Base-by-base conservation (phyloP, 2,329 filamentous ascomycete species). In the Magnaporthiopsis incrustans region DNA sequence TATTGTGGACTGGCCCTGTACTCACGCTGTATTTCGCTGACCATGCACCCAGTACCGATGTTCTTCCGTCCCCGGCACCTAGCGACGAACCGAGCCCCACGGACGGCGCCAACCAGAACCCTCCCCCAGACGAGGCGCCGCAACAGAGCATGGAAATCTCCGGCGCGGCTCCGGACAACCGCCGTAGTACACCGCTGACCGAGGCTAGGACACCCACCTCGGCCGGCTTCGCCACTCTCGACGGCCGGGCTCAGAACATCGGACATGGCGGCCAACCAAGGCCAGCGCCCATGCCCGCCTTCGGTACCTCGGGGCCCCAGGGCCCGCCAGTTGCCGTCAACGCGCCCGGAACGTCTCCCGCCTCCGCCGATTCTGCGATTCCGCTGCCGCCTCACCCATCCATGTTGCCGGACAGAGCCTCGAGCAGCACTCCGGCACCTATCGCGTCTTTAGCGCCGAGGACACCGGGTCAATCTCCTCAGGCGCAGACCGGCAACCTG, bases 31-130 rank as follows among this genome's bases (percentile, higher is more conserved):
- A 25, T 53, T 25, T 11, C 44, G 44, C 44, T 53, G 22, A 53
- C 44, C 44, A 8, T n/a, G 22, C 22, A 67, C n/a, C 64, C 62
- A 64, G 67, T 59, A 57, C 67, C 64, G 65, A 67, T 66, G 76
- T 83, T 26, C 78, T 89, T 61, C 84, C 85, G 8, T 88, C 88
- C 18, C 86, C 87, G 38, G 81, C 85, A 15, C 81, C 84, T 14
- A 89, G 85, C 71, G 83, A 89, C 67, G 85, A 87, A 66, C 77
- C 79, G 22, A 85, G 82, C 69, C 82, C 82, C 30, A n/a, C 62
- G 14, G 71, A 77, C 65, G 76, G 75, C 69, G 71, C 78, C 67
- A 69, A 70, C 67, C 22, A 32, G 25, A 38, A 61, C 32, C 6
- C 58, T 1, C 15, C 44, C 5, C 27, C 57, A 15, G 22, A 26